phyloP scores from a whole-genome alignment of 2,329 filamentous ascomycete genomes.

The Arachnomyces sp. region DNA sequence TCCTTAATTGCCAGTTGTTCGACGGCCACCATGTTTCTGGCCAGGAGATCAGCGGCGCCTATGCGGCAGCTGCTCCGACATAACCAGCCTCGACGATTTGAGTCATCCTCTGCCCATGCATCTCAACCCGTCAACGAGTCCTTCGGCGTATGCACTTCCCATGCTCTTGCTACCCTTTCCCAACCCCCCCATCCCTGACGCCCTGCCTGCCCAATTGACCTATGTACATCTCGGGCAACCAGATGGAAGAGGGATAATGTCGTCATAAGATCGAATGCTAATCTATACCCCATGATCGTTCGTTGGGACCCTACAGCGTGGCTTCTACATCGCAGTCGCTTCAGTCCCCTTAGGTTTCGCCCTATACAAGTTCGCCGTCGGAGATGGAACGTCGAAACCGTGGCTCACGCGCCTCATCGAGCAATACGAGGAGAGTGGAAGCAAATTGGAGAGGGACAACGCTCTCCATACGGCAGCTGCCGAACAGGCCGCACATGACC shows the following conservation, averaged over 20 bases:
- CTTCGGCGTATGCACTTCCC: conserved; percentile 34
- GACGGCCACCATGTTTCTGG: conserved; percentile 31
- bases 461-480: conserved; percentile 52
- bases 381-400: conserved; percentile 31
- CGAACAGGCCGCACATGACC: conserved; percentile 55
- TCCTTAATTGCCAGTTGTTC: conserved; percentile 23
- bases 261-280: not conserved
- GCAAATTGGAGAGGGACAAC: conserved; percentile 49
- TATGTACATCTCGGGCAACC: not conserved
- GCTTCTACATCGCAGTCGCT: conserved; percentile 40
- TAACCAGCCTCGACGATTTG: conserved; percentile 37
- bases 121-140: conserved; percentile 37
- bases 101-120: conserved; percentile 31
- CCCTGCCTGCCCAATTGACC: not conserved
- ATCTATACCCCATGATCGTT: not conserved
- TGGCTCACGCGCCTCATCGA: conserved; percentile 43
- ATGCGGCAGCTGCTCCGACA: conserved; percentile 31
- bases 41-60: conserved; percentile 32
- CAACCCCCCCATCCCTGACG: conserved; percentile 1
- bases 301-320: conserved; percentile 34
- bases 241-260: not conserved
- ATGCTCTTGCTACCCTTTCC: conserved; percentile 11
- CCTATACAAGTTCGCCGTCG: conserved; percentile 34
- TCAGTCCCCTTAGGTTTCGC: conserved; percentile 34
- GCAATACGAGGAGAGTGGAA: conserved; percentile 46